phyloP scores from a whole-genome alignment of 2,329 filamentous ascomycete genomes.

The Aspergillus glaucus region DNA sequence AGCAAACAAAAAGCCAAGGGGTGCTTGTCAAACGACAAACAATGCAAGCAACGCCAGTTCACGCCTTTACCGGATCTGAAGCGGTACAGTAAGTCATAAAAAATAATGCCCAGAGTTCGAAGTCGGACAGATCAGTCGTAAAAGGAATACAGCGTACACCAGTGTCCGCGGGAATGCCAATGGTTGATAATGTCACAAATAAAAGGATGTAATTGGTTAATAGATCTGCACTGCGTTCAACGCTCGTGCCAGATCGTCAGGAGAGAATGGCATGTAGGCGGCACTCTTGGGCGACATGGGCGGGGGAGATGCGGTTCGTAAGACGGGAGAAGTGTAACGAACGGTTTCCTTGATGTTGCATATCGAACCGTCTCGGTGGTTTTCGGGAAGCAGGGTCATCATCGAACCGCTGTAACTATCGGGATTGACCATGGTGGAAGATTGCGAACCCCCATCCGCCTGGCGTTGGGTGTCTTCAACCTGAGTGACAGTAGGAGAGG shows the following conservation, averaged over 20 bases:
- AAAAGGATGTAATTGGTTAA: slow-evolving; percentile 9
- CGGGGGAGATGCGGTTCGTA: slow-evolving; percentile 19
- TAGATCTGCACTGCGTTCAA: slow-evolving; percentile 32
- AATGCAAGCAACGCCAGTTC: slow-evolving; percentile 1
- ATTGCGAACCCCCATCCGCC: slow-evolving; percentile 25
- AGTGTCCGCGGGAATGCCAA: too few species aligned
- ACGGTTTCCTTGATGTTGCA: slow-evolving; percentile 26
- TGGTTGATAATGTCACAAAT: background rate
- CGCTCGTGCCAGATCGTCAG: slow-evolving; percentile 31
- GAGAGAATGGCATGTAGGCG: slow-evolving; percentile 25
- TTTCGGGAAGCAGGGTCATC: slow-evolving; percentile 28
- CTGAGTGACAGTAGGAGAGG: slow-evolving; percentile 14
- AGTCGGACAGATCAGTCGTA: background rate
- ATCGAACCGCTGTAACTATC: slow-evolving; percentile 30
- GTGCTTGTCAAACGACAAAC: background rate
- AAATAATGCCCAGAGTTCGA: too few species aligned
- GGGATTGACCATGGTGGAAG: slow-evolving; percentile 30
- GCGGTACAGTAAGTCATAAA: background rate
- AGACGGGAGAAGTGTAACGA: slow-evolving; percentile 25
- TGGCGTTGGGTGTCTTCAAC: slow-evolving; percentile 21
- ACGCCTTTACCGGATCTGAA: slow-evolving; percentile 14
- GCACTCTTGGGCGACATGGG: slow-evolving; percentile 16
- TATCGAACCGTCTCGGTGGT: slow-evolving; percentile 22
- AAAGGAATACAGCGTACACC: background rate
- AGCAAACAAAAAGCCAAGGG: slow-evolving; percentile 1